Percentiles rank a stretch among this genome's conserved stretches.
phyloP scores from a whole-genome alignment of 345 rosid genomes.

The thale cress (Arabidopsis thaliana) region DNA sequence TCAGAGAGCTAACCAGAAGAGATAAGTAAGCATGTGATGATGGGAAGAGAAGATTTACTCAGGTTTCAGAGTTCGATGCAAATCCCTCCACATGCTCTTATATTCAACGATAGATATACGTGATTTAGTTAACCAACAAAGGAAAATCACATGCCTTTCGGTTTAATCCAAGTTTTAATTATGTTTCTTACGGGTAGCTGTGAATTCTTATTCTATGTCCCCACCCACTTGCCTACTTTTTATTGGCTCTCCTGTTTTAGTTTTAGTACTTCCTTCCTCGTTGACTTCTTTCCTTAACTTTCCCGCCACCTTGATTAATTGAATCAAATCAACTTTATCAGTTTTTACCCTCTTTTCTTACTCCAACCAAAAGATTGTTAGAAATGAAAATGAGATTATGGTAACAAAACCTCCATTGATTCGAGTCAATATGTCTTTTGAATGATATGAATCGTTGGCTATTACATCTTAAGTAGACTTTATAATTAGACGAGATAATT shows the following conservation, averaged over 20 bases:
- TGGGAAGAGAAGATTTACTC: slow-evolving; percentile 41
- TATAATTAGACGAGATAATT: neutral
- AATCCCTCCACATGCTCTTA: slow-evolving; percentile 38
- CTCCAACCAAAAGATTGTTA: slow-evolving; percentile 4
- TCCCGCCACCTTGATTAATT: slow-evolving; percentile 43
- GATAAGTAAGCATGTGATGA: slow-evolving; percentile 41
- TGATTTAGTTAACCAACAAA: neutral
- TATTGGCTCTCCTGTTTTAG: slow-evolving; percentile 26
- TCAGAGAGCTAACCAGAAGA: slow-evolving; percentile 9
- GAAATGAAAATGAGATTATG: neutral
- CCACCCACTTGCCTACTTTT: slow-evolving; percentile 20
- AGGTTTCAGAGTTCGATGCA: slow-evolving; percentile 38
- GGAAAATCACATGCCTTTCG: slow-evolving; percentile 43
- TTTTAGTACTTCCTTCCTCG: slow-evolving; percentile 20
- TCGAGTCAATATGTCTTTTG: slow-evolving; percentile 1
- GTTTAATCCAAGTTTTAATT: slow-evolving; percentile 43
- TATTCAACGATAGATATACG: slow-evolving; percentile 23
- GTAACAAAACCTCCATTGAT: neutral
- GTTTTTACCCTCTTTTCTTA: slow-evolving; percentile 24
- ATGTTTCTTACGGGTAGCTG: slow-evolving; percentile 35
- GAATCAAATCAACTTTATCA: slow-evolving; percentile 21
- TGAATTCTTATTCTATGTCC: neutral
- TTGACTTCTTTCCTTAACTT: slow-evolving; percentile 30
- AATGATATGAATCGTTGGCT: neutral
- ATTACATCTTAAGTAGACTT: neutral